Conservation (phyloP, 441 rosid genomes). For the Isatis lusitanica region DNA sequence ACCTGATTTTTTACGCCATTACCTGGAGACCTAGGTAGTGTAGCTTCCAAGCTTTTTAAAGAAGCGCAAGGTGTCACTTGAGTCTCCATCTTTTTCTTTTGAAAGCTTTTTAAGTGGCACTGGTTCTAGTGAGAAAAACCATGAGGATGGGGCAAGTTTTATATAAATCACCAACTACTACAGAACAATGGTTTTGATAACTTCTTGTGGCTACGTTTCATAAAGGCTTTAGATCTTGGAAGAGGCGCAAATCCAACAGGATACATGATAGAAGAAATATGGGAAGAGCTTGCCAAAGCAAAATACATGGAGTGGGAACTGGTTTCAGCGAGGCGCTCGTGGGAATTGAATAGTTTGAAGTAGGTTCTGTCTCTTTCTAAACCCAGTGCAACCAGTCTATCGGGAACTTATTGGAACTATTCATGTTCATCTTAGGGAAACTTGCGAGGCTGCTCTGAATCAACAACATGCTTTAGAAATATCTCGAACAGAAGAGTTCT, state of each 20-base stretch:
- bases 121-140: neutral
- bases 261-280: slow-evolving; percentile 82
- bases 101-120: neutral
- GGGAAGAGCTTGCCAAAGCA: slow-evolving; percentile 89
- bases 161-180: neutral
- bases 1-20: neutral
- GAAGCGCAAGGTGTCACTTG: neutral
- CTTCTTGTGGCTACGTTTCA: neutral
- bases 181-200: neutral
- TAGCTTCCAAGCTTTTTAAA: neutral
- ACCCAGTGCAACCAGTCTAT: neutral
- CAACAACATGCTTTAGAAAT: slow-evolving; percentile 55
- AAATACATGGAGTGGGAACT: slow-evolving; percentile 84
- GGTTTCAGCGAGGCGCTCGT: slow-evolving; percentile 56
- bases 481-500: slow-evolving; percentile 53
- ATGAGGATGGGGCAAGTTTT: neutral
- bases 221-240: slow-evolving; percentile 85
- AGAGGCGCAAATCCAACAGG: slow-evolving; percentile 63
- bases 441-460: slow-evolving; percentile 74
- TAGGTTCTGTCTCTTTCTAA: slow-evolving; percentile 45
- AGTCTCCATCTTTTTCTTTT: neutral
- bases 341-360: slow-evolving; percentile 86
- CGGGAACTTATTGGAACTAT: slow-evolving; percentile 22
- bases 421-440: slow-evolving; percentile 55
- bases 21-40: neutral